Percentiles rank a stretch among this genome's conserved stretches.
Conservation (phyloP, 148 eudicot genomes). For the Rhododendron molle region DNA sequence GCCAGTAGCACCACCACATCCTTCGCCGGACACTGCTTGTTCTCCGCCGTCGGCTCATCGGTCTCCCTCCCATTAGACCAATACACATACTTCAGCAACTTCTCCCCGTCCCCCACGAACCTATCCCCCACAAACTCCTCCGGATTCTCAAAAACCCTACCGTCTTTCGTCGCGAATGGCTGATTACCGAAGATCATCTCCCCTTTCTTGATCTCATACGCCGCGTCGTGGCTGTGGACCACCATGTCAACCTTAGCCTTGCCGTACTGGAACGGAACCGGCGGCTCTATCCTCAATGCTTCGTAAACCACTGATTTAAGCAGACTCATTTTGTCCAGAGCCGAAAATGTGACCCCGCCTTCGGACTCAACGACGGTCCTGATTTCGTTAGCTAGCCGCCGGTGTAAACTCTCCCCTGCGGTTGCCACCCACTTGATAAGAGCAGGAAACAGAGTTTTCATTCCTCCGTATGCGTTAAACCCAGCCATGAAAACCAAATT, state of each 20-base stretch:
- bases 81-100: conserved; percentile 36
- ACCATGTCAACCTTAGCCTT: conserved; percentile 45
- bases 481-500: conserved; percentile 57
- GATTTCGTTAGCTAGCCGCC: conserved; percentile 42
- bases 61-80: conserved; percentile 66
- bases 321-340: conserved; percentile 44
- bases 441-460: conserved; percentile 41
- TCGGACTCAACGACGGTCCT: conserved; percentile 34
- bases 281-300: conserved; percentile 50
- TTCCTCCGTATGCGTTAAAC: conserved; percentile 61
- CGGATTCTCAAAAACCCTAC: conserved; percentile 34
- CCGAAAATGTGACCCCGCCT: conserved; percentile 39
- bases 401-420: conserved; percentile 47
- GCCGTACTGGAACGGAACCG: conserved; percentile 52
- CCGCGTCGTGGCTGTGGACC: conserved; percentile 41
- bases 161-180: conserved; percentile 54
- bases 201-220: conserved; percentile 49
- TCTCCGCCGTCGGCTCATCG: conserved; percentile 42
- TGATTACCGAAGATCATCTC: conserved; percentile 59
- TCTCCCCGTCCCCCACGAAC: conserved; percentile 59
- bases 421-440: conserved; percentile 50
- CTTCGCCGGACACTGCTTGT: conserved; percentile 67
- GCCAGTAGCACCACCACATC: conserved; percentile 47
- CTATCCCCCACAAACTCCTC: conserved; percentile 49
- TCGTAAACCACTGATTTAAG: conserved; percentile 56